Evolutionary conservation across 2,329 filamentous ascomycete species (phyloP), one percentile per base, ranked within the genome.

Genomic region (Colletotrichum siamense): DNA sequence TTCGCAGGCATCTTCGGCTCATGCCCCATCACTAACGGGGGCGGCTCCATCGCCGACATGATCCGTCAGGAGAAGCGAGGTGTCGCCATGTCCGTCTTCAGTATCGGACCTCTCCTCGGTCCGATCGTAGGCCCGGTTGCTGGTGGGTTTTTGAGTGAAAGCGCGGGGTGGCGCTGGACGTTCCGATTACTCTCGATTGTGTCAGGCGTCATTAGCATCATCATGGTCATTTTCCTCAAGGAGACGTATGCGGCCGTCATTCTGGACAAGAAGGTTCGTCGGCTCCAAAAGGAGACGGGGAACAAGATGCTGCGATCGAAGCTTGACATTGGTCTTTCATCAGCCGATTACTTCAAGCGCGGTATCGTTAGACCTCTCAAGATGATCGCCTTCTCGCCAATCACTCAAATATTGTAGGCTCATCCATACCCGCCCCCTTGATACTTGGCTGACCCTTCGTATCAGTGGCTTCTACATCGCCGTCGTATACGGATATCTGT

Each of bases 31-130:
- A 93, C 92, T 1, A 92, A 93, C 79, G 93, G 92, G 9, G 91
- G 91, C 39, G 92, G 92, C 24, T 91, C 91, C 4, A 92, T 95
- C 39, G 90, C 92, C 34, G 94, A 95, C 81, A 87, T 95, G 83
- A 88, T 94, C 32, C 80, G 82, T 0, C 88, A 89, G 64, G 89
- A 92, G 79, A 87, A 91, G 78, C 88, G 92, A 49, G 92, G 90
- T 59, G 13, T 84, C 6, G 90, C 90, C 69, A 92, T 94, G 90
- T 86, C 88, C 2, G 84, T 81, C 12, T 89, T 86, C 71, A 82
- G 83, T 36, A 81, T 89, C 26, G 87, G 87, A 0, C 86, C 87
- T 12, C 81, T 89, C 2, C 78, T 89, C 1, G 89, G 88, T 0
- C 88, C 88, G 16, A 86, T 88, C 67, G 79, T 89, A 62, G 88